Percentiles rank a stretch among this genome's conserved stretches.
Evolutionary conservation across 495 filamentous ascomycete species (phyloP).

Genomic region (Cercophora samala): DNA sequence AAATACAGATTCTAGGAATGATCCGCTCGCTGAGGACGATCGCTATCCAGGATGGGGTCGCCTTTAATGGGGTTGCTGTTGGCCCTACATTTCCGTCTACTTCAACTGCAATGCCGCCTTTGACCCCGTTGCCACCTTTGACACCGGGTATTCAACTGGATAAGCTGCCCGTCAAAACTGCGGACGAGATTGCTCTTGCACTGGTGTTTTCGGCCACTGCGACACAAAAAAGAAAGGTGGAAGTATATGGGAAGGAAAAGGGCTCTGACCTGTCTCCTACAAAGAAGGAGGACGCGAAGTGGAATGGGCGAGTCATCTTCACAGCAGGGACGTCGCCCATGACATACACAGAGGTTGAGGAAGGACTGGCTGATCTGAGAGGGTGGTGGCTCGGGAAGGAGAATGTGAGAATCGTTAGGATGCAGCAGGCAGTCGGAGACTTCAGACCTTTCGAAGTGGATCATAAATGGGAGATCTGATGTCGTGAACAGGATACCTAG

Average conservation of each 20-base stretch:
- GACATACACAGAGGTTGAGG: not conserved
- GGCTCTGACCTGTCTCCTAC: not conserved
- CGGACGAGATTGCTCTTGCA: not conserved
- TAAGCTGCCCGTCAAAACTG: not conserved
- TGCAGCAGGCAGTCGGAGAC: not conserved
- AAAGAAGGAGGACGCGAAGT: not conserved
- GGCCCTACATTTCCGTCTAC: not conserved
- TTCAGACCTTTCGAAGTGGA: not conserved
- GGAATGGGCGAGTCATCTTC: not conserved
- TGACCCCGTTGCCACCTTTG: not conserved
- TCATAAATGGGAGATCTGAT: not conserved
- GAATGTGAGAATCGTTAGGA: not conserved
- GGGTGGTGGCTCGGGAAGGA: not conserved
- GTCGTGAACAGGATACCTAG: too few species aligned
- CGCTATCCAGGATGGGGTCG: not conserved
- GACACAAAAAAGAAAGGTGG: not conserved
- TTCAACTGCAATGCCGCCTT: not conserved
- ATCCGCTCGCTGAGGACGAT: not conserved
- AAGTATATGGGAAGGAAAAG: not conserved
- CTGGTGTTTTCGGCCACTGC: not conserved
- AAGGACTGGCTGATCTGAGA: not conserved
- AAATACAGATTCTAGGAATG: not conserved
- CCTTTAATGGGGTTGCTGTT: not conserved
- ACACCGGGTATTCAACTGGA: conserved; percentile 1
- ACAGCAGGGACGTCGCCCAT: not conserved